Evolutionary conservation across 1,284 basidiomycete species (phyloP), one percentile per base, ranked within the genome.

Genomic region (Marasmius fiardii): DNA sequence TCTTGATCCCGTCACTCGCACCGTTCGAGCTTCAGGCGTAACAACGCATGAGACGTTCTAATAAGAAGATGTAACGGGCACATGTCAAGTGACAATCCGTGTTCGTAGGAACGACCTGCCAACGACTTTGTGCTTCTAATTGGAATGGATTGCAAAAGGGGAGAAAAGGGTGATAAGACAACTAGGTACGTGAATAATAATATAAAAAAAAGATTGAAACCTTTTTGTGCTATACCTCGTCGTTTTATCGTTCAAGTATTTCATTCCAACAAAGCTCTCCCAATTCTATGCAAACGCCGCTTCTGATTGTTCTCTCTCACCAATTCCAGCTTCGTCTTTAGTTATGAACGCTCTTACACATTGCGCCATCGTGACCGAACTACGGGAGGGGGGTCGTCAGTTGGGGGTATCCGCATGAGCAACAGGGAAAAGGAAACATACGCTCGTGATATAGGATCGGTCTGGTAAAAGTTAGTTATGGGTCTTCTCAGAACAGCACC

Each of bases 381-480:
- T 91, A 65, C 23, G 41, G 43, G 50, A 51, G 37, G 52, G 53
- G 20, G 33, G 57, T 55, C 43, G 39, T 12, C 53, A 34, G 41
- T 7, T 18, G 45, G 41, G 26, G 53, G 50, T 26, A 23, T 43
- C 12, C 41, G 14, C 50, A n/a, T 41, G 53, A 60, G 35, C 59
- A 54, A 55, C 45, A 58, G 37, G 35, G 6, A 55, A 41, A 41
- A 47, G 11, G 24, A 55, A 0, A 85, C 90, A 73, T 63, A 90
- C 89, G 90, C 88, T 80, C 90, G 76, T 49, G 90, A 91, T 62
- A 92, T 89, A 34, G 90, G 83, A 72, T 96, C 94, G 7, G 96
- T 98, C 75, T 95, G 89, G 77, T 98, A 99, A 75, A 98, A 99
- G 79, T 98, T 98, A 56, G 76, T 65, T 64, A 99, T 90, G 2